A percentile compares a stretch with the other conserved stretches of the same genome.
Conservation (phyloP, 352 stramenopile genomes). For the Pythium vanterpoolii region DNA sequence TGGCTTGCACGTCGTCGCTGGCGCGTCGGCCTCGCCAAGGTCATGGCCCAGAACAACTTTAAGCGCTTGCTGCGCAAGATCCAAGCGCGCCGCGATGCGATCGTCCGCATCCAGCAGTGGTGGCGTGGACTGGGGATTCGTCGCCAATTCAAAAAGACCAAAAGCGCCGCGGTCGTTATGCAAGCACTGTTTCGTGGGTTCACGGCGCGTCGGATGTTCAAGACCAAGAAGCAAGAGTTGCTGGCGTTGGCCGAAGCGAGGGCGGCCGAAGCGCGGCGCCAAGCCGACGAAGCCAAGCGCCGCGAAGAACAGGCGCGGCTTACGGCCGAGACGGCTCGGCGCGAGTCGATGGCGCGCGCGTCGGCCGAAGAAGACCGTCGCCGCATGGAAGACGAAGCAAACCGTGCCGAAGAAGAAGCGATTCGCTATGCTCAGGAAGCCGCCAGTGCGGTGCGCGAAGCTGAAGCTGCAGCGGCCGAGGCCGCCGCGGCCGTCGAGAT, state of each 20-base stretch:
- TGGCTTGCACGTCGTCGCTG: constrained; percentile 71
- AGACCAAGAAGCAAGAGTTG: constrained; percentile 85
- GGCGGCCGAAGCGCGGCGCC: constrained; percentile 64
- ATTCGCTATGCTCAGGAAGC: constrained; percentile 54
- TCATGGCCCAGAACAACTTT: constrained; percentile 58
- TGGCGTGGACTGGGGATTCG: constrained; percentile 73
- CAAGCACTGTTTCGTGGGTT: constrained; percentile 81
- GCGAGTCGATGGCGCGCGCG: constrained; percentile 53
- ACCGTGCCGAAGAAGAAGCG: constrained; percentile 56
- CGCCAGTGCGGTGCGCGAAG: constrained; percentile 54
- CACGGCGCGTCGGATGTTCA: constrained; percentile 66
- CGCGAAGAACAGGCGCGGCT: constrained; percentile 66
- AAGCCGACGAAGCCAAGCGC: constrained; percentile 82
- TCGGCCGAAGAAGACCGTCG: constrained; percentile 55
- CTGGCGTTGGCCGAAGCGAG: constrained; percentile 70
- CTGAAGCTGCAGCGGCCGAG: constrained; percentile 65
- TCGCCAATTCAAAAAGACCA: constrained; percentile 82
- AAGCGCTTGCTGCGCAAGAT: constrained; percentile 51
- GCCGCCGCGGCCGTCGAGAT: constrained; percentile 72
- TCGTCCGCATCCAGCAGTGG: constrained; percentile 80
- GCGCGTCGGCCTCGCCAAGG: constrained; percentile 66
- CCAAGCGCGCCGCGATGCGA: constrained; percentile 55
- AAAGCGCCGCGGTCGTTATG: constrained; percentile 61
- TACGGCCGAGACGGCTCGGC: constrained; percentile 50
- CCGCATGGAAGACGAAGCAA: constrained; percentile 70